These are phyloP conservation scores for Arachis stenosperma DNA, from an alignment of 306 rosid genomes.

Conservation along the genomic window DNA sequence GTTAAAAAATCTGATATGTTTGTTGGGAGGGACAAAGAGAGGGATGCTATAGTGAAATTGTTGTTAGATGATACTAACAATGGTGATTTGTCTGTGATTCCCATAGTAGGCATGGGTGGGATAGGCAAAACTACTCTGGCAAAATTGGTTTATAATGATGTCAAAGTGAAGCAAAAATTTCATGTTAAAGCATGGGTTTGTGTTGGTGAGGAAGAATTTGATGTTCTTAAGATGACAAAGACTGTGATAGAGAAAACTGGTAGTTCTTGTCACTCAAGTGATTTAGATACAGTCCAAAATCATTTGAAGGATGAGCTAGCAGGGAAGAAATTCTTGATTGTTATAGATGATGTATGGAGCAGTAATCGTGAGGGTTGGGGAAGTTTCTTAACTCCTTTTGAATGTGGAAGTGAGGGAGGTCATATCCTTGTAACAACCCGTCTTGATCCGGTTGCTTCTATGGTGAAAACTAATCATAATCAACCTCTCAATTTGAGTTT, in stretches of 20 bases:
- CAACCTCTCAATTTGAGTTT: too few relatives aligned
- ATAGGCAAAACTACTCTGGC: background rate
- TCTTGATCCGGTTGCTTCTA: too few relatives aligned
- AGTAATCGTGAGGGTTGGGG: too few relatives aligned
- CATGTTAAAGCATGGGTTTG: background rate
- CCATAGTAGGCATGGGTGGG: background rate
- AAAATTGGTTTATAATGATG: background rate
- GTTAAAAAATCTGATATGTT: too few relatives aligned
- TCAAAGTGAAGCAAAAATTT: background rate
- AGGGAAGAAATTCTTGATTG: background rate
- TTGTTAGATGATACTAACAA: background rate
- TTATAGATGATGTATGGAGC: too few relatives aligned
- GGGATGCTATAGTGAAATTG: background rate
- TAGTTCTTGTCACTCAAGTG: background rate
- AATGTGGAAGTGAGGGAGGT: background rate
- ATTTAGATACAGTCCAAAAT: too few relatives aligned
- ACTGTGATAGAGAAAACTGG: background rate
- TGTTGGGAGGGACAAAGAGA: too few relatives aligned
- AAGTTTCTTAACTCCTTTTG: too few relatives aligned
- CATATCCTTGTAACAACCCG: background rate
- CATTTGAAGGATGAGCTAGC: background rate
- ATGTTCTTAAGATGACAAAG: background rate
- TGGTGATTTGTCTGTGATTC: background rate
- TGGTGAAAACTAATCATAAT: background rate
- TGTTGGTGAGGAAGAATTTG: background rate